Conservation (phyloP, 2,329 filamentous ascomycete genomes). For the Colletotrichum eremochloae region DNA sequence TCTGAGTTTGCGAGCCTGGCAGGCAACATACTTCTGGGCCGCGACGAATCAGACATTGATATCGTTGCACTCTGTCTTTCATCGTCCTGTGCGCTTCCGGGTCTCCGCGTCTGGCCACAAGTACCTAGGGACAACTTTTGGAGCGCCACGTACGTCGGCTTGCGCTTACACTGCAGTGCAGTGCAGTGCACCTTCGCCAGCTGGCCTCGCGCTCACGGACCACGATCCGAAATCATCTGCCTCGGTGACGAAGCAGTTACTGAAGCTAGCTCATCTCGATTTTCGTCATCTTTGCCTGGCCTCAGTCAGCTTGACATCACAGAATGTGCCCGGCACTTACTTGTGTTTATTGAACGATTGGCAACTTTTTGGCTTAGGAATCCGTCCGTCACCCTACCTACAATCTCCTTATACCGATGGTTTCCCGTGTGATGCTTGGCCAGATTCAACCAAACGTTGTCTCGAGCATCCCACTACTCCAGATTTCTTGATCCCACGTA, state of each 20-base stretch:
- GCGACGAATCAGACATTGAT: background rate
- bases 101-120: background rate
- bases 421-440: background rate
- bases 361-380: background rate
- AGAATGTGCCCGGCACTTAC: background rate
- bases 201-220: background rate
- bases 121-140: too few species aligned
- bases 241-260: constrained; percentile 19
- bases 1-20: background rate
- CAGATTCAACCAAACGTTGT: background rate
- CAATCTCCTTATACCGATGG: background rate
- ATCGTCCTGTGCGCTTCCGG: background rate
- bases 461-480: background rate
- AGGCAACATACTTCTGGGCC: constrained; percentile 12
- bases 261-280: background rate
- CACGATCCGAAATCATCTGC: constrained; percentile 19
- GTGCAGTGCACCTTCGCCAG: constrained; percentile 1
- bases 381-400: background rate
- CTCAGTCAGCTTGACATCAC: background rate
- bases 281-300: background rate
- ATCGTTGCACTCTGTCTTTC: background rate
- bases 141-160: constrained; percentile 4
- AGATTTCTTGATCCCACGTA: constrained; percentile 14
- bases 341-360: background rate
- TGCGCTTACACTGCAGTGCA: background rate